Percentiles rank a stretch among this genome's conserved stretches.
These are phyloP conservation scores for Ophiostoma piceae DNA, from an alignment of 2,329 filamentous ascomycete genomes.

Conservation along the genomic window DNA sequence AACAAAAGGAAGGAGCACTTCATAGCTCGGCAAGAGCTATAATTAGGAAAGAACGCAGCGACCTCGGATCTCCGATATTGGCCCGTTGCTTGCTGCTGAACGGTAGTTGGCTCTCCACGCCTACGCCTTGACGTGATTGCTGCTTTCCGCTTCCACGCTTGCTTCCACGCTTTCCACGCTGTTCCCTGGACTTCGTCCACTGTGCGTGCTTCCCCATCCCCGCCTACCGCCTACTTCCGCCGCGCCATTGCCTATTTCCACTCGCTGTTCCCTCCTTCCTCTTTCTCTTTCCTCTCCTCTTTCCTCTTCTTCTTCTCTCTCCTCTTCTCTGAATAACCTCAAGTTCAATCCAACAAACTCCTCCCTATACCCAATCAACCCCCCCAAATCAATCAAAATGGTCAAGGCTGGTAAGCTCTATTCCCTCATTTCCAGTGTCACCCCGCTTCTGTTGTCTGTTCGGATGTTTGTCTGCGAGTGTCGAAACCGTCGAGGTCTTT, in stretches of 20 bases:
- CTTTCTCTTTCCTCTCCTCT: slow-evolving; percentile 12
- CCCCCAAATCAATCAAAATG: slow-evolving; percentile 67
- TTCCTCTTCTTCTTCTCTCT: slow-evolving; percentile 11
- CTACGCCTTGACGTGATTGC: no score
- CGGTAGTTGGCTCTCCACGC: background rate
- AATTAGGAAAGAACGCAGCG: slow-evolving; percentile 1
- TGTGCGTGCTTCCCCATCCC: slow-evolving; percentile 2
- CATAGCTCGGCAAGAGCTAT: background rate
- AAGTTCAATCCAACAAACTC: slow-evolving; percentile 5
- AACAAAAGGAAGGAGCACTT: background rate
- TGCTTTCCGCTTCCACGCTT: slow-evolving; percentile 3
- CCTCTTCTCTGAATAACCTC: background rate
- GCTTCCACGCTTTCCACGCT: slow-evolving; percentile 4
- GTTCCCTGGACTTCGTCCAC: slow-evolving; percentile 14
- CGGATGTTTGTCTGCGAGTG: slow-evolving; percentile 6
- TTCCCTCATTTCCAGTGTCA: background rate
- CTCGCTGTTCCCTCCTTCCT: slow-evolving; percentile 12
- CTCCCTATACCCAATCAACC: slow-evolving; percentile 9
- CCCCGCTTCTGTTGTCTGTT: background rate
- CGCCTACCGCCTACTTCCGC: slow-evolving; percentile 23
- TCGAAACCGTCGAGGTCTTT: background rate
- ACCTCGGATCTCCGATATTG: slow-evolving; percentile 27
- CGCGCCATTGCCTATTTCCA: slow-evolving; percentile 12
- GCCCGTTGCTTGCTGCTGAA: slow-evolving; percentile 3
- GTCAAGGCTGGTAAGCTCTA: slow-evolving; percentile 85